Evolutionary conservation across 2,329 filamentous ascomycete genomes (phyloP), one percentile per base, ranked within the genome.

Genomic region (Didymella glomerata): DNA sequence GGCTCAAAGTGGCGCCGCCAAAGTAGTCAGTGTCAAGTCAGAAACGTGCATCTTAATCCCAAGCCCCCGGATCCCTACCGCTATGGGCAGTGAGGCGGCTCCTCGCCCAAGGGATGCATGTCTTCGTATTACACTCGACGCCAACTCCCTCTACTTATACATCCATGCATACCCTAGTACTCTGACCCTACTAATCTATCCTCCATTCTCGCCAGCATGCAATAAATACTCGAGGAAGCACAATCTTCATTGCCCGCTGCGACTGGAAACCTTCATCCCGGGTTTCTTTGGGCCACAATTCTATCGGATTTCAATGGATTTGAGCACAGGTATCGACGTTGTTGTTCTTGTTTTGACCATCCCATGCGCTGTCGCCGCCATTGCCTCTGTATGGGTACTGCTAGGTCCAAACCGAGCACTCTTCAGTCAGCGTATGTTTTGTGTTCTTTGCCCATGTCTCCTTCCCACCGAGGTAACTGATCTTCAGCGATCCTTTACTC

Each of bases 21-120:
- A 50, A 54, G 46, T 59, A 59, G 50, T 54, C 49, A 44, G 49
- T 58, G 55, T 49, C 55, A 58, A 71, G 69, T 72, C 67, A 67
- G 66, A 69, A 65, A 69, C 68, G 63, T 65, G 64, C 66, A 67
- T 70, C 66, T 64, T 69, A 63, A 71, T 67, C 66, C 73, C 68
- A 70, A 59, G 56, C 67, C 68, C 69, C 70, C 69, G 71, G 70
- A 75, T 73, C 72, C 72, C 68, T 75, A 69, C 71, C 69, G 60
- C 66, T 66, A 65, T 68, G 63, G 66, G 67, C 61, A 68, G 65
- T 69, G 68, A 72, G 68, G 72, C 68, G 68, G 64, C 66, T 60
- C 64, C 58, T 55, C 57, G 57, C 57, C 57, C 63, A 70, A 67
- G 67, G 66, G 65, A 69, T 71, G 68, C 70, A 71, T 72, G 65